phyloP scores from a whole-genome alignment of 257 asterid genomes.

The Solanum dulcamara region DNA sequence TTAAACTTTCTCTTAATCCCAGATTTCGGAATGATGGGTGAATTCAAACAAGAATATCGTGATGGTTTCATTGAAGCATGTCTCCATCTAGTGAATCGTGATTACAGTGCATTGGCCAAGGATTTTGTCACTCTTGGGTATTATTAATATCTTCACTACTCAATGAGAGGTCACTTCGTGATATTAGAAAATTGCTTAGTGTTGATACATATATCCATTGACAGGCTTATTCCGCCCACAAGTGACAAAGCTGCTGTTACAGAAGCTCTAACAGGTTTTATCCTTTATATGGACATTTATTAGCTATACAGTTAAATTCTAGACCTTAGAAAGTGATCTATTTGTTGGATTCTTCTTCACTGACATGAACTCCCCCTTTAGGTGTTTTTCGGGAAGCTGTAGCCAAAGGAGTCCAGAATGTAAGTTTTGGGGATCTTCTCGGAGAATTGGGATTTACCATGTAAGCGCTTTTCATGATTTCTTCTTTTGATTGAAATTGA shows the following conservation, averaged over 20 bases:
- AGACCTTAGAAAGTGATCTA: not conserved
- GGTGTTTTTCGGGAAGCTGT: conserved; percentile 86
- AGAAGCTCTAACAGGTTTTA: conserved; percentile 73
- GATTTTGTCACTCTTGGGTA: conserved; percentile 98
- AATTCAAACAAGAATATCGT: conserved; percentile 83
- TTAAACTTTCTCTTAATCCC: conserved; percentile 3
- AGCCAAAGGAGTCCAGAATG: conserved; percentile 66
- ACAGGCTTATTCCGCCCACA: conserved; percentile 94
- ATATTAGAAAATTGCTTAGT: conserved; percentile 7
- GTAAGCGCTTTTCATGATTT: conserved; percentile 22
- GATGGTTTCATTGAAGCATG: conserved; percentile 98
- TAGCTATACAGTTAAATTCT: not conserved
- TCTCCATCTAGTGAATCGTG: conserved; percentile 96
- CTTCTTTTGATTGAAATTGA: not conserved
- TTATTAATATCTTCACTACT: conserved; percentile 11
- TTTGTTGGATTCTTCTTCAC: not conserved
- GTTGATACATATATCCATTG: conserved; percentile 5
- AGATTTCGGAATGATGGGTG: conserved; percentile 99
- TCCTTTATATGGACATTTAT: conserved; percentile 1
- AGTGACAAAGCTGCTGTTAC: conserved; percentile 85
- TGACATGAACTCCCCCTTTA: conserved; percentile 21
- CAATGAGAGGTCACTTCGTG: not conserved
- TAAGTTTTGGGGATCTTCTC: conserved; percentile 90
- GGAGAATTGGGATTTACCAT: conserved; percentile 83
- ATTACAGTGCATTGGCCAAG: conserved; percentile 79